Conservation (phyloP, 2,329 filamentous ascomycete genomes). For the Bertia moriformis region DNA sequence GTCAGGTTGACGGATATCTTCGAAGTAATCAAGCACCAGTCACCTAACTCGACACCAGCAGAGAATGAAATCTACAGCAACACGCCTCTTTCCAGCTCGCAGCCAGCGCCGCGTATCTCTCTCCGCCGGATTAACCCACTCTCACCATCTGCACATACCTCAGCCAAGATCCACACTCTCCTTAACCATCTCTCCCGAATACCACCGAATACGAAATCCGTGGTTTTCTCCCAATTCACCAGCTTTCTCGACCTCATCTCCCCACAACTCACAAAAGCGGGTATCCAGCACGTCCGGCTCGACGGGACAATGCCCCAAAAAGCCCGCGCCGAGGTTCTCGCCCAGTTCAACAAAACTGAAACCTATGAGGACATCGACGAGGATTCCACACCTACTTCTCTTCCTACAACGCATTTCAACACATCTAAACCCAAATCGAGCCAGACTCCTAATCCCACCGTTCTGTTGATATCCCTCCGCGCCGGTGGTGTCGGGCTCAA, state of each 20-base stretch:
- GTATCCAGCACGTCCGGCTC: slow-evolving; percentile 70
- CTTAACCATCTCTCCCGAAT: slow-evolving; percentile 59
- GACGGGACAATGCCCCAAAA: slow-evolving; percentile 86
- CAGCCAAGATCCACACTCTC: slow-evolving; percentile 75
- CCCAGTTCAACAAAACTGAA: slow-evolving; percentile 48
- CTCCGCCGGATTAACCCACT: not conserved
- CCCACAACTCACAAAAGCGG: slow-evolving; percentile 57
- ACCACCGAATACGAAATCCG: slow-evolving; percentile 63
- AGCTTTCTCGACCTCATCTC: slow-evolving; percentile 87
- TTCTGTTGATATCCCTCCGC: slow-evolving; percentile 71
- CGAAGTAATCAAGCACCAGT: slow-evolving; percentile 67
- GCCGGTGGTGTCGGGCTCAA: slow-evolving; percentile 66
- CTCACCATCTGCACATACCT: slow-evolving; percentile 52
- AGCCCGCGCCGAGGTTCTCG: slow-evolving; percentile 62
- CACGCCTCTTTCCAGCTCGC: not conserved
- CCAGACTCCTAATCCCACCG: slow-evolving; percentile 18
- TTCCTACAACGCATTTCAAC: too few relatives aligned
- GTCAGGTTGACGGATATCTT: slow-evolving; percentile 79
- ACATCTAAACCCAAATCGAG: not conserved
- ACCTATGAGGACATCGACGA: slow-evolving; percentile 27
- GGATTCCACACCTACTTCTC: not conserved
- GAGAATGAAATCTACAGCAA: slow-evolving; percentile 8
- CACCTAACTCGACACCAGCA: slow-evolving; percentile 27
- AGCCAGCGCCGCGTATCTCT: not conserved
- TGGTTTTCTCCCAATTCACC: slow-evolving; percentile 95